phyloP scores from a whole-genome alignment of 2,329 filamentous ascomycete genomes.

The Aureobasidium lini region DNA sequence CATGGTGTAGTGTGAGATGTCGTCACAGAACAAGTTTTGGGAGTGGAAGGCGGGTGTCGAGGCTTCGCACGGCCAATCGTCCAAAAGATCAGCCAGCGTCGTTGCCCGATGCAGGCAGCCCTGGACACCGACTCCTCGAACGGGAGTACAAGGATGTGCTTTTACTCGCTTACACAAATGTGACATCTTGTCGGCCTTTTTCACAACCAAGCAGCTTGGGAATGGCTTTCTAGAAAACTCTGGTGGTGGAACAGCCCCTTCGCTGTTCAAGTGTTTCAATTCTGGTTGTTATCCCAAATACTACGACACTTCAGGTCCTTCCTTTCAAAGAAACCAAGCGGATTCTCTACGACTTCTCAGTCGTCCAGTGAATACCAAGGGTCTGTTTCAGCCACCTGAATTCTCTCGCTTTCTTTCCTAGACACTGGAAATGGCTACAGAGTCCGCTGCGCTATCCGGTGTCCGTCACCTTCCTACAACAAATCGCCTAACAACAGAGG shows the following conservation, averaged over 20 bases:
- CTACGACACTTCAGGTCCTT: neutral
- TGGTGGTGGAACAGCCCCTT: neutral
- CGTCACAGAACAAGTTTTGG: conserved; percentile 12
- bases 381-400: neutral
- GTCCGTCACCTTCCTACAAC: neutral
- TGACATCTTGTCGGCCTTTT: neutral
- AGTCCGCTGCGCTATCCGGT: neutral
- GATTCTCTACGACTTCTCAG: neutral
- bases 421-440: neutral
- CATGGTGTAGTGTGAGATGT: neutral
- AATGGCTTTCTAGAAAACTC: neutral
- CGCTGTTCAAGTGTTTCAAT: neutral
- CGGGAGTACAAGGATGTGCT: neutral
- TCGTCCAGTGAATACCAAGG: neutral
- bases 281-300: neutral
- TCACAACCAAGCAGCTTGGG: neutral
- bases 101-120: neutral
- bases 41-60: neutral
- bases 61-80: conserved; percentile 11
- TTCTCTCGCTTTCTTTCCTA: neutral
- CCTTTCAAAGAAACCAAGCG: neutral
- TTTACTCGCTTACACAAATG: neutral
- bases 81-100: neutral
- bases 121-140: neutral
- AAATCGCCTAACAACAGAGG: neutral